Base-by-base conservation (phyloP, 352 stramenopile genomes). In the Phytophthora cactorum region DNA sequence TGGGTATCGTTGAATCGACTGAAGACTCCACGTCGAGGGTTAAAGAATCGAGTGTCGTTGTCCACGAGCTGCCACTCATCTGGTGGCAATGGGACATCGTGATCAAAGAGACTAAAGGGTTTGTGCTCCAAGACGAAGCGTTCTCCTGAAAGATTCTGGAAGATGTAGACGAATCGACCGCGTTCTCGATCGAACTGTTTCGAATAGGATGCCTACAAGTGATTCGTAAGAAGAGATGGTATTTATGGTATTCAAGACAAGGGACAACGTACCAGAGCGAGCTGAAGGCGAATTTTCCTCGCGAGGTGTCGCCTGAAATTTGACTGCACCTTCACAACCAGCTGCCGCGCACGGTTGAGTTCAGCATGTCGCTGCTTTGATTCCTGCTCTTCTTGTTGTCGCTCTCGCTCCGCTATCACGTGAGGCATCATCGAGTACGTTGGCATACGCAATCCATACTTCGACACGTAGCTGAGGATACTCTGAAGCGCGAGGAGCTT, bases 71-170 rank as follows among this genome's bases (percentile, higher is more conserved):
- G 43, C 81, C 81, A 91, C 36, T 83, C 66, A 27, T 93, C 81
- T 15, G 32, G n/a, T 5, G 82, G 84, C 14, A 78, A 31, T 8
- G 59, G 44, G 1, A 89, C 72, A 27, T 93, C 84, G 3, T 59
- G 38, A 7, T 82, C 63, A 22, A 82, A 72, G 34, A 93, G 68
- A 47, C 73, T 89, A 1, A 28, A 73, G 0, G 82, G 82, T 25
- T 91, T 91, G 22, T 22, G 15, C 31, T 79, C 58, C 10, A 65
- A 12, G 7, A 60, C 51, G 25, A 59, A 29, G 15, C 52, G n/a
- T 25, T 41, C 22, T 12, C 65, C 64, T 11, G 52, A 46, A 11
- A 62, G 49, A 51, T 25, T n/a, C 17, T 38, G 63, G 4, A 47
- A n/a, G 41, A 74, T 53, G 53, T 90, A 92, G 1, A 88, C 53